A percentile compares a stretch with the other conserved stretches of the same genome.
phyloP scores from a whole-genome alignment of 768 basidiomycete species.

The Trametes maxima region DNA sequence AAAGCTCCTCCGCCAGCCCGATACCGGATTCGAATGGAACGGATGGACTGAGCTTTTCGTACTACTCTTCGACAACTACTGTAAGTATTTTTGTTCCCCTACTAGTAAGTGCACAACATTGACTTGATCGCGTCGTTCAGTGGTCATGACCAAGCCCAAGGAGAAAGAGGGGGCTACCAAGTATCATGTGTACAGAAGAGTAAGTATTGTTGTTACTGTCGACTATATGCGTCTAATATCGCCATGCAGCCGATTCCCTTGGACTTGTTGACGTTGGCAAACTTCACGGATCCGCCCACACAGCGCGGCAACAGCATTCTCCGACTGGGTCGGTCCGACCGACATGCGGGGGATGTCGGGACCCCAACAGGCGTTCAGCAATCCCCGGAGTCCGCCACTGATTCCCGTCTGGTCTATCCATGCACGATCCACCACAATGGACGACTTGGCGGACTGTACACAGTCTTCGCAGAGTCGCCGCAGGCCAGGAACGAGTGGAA shows the following conservation, averaged over 20 bases:
- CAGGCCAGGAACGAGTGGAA: slow-evolving; percentile 86
- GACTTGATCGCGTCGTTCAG: slow-evolving; percentile 40
- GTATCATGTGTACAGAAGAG: slow-evolving; percentile 81
- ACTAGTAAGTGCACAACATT: slow-evolving; percentile 15
- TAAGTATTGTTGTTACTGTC: slow-evolving; percentile 39
- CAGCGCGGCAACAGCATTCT: slow-evolving; percentile 76
- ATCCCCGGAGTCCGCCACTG: slow-evolving; percentile 47
- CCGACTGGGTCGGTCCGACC: slow-evolving; percentile 52
- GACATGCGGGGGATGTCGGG: slow-evolving; percentile 31
- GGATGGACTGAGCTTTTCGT: slow-evolving; percentile 91
- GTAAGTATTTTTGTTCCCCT: slow-evolving; percentile 47
- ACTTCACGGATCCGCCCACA: slow-evolving; percentile 78
- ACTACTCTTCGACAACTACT: slow-evolving; percentile 92
- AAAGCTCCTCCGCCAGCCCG: slow-evolving; percentile 83
- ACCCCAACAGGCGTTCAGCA: slow-evolving; percentile 32
- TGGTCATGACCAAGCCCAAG: slow-evolving; percentile 87
- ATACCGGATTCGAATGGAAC: slow-evolving; percentile 84
- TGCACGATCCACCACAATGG: slow-evolving; percentile 90
- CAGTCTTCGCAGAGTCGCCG: slow-evolving; percentile 82
- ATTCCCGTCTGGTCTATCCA: slow-evolving; percentile 82
- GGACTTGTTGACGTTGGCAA: slow-evolving; percentile 83
- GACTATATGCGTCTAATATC: neutral
- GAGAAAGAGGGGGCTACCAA: slow-evolving; percentile 75
- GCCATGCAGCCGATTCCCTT: slow-evolving; percentile 81
- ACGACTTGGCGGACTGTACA: slow-evolving; percentile 82